Conservation (phyloP, 192 early-diverging fungal genomes). For the Phlyctochytrium bullatum region DNA sequence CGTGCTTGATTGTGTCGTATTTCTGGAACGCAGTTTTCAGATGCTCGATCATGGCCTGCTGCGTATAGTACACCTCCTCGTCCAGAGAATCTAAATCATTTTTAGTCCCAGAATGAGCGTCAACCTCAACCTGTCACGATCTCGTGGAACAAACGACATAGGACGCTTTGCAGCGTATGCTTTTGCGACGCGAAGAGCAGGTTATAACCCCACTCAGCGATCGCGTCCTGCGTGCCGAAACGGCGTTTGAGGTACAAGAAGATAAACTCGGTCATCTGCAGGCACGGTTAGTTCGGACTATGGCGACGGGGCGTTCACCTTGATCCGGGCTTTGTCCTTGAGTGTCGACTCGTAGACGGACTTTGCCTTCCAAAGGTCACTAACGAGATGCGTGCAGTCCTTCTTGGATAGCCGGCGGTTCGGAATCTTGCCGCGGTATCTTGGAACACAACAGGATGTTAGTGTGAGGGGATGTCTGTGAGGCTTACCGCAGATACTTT, state of each 20-base stretch:
- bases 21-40: slow-evolving; percentile 44
- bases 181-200: slow-evolving; percentile 39
- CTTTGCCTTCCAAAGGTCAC: slow-evolving; percentile 59
- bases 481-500: slow-evolving; percentile 38
- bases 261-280: slow-evolving; percentile 48
- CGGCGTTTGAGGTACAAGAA: slow-evolving; percentile 56
- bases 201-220: slow-evolving; percentile 65
- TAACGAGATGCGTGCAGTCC: slow-evolving; percentile 37
- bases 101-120: not conserved
- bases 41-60: slow-evolving; percentile 31
- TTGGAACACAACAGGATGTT: slow-evolving; percentile 8
- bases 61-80: slow-evolving; percentile 44
- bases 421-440: slow-evolving; percentile 48
- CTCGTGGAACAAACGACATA: not conserved
- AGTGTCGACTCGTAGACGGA: slow-evolving; percentile 34
- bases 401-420: slow-evolving; percentile 45
- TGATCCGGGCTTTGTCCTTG: not conserved
- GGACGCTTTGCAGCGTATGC: slow-evolving; percentile 21
- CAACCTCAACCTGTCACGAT: not conserved
- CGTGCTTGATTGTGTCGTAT: slow-evolving; percentile 32
- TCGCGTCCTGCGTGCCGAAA: slow-evolving; percentile 51
- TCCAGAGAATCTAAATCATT: slow-evolving; percentile 28
- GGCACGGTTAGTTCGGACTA: not conserved
- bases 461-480: not conserved
- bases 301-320: not conserved